A percentile compares a stretch with the other conserved stretches of the same genome.
phyloP scores from a whole-genome alignment of 2,329 filamentous ascomycete genomes.

The Diaporthe vaccinii region DNA sequence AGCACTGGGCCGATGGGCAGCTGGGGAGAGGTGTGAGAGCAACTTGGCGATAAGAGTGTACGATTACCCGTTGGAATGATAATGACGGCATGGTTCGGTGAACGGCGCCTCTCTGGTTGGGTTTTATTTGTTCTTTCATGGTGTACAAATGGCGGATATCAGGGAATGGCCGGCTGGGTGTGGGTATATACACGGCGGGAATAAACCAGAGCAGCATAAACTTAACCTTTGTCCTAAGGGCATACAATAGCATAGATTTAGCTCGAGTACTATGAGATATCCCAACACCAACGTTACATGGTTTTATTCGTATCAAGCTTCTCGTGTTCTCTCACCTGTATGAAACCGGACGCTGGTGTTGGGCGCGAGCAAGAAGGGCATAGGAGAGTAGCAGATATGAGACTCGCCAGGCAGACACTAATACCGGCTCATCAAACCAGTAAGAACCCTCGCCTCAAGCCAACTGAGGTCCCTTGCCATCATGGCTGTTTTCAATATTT shows the following conservation, averaged over 20 bases:
- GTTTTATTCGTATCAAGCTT: background rate
- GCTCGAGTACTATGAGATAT: constrained; percentile 23
- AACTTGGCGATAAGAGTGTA: background rate
- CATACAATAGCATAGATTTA: constrained; percentile 34
- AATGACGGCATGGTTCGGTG: constrained; percentile 4
- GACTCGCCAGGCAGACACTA: background rate
- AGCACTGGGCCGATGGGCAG: constrained; percentile 78
- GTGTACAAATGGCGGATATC: background rate
- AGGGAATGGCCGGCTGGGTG: background rate
- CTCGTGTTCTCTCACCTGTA: background rate
- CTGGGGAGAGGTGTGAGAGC: constrained; percentile 79
- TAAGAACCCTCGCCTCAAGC: no score
- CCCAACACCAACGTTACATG: background rate
- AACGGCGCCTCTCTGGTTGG: background rate
- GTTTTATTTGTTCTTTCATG: constrained; percentile 5
- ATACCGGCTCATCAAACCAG: background rate
- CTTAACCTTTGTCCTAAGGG: background rate
- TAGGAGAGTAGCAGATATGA: background rate
- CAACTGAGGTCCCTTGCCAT: no score
- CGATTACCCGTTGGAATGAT: constrained; percentile 6
- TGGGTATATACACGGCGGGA: background rate
- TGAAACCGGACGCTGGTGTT: background rate
- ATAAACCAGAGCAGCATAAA: constrained; percentile 11
- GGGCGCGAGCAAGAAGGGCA: background rate
- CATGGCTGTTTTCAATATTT: background rate